These are phyloP conservation scores for Sporobolomyces phaffii DNA, from an alignment of 768 basidiomycete species.

Conservation along the genomic window DNA sequence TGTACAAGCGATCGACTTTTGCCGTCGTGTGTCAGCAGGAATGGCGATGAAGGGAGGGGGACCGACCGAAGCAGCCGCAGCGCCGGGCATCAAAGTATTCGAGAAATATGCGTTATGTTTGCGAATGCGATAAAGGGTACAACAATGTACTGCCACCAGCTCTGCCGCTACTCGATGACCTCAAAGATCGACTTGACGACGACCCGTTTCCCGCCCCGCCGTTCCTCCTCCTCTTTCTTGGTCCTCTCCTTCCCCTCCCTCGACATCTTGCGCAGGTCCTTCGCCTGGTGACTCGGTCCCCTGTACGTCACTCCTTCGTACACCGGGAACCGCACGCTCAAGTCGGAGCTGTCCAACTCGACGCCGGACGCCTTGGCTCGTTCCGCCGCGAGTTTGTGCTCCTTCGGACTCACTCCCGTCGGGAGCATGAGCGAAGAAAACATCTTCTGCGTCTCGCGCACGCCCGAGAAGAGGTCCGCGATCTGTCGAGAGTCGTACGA, in stretches of 20 bases:
- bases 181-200: slow-evolving; percentile 5
- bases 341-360: slow-evolving; percentile 29
- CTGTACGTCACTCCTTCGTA: slow-evolving; percentile 12
- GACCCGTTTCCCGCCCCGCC: neutral
- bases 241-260: slow-evolving; percentile 7
- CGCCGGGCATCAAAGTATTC: too few species aligned
- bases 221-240: slow-evolving; percentile 4
- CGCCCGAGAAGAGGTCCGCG: neutral
- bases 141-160: too few species aligned
- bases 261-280: slow-evolving; percentile 3
- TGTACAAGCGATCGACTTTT: too few species aligned
- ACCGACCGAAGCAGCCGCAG: too few species aligned
- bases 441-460: slow-evolving; percentile 13
- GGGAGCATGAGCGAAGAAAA: slow-evolving; percentile 33
- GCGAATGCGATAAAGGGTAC: too few species aligned
- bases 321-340: slow-evolving; percentile 22
- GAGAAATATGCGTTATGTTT: too few species aligned
- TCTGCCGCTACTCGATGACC: neutral
- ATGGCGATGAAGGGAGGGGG: too few species aligned
- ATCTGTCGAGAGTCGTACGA: neutral
- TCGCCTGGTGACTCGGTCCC: neutral
- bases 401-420: slow-evolving; percentile 17
- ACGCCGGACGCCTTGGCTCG: slow-evolving; percentile 8
- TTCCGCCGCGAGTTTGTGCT: slow-evolving; percentile 3
- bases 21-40: too few species aligned